Evolutionary conservation across 768 basidiomycete genomes (phyloP).

Genomic region (Boletus sensibilis): DNA sequence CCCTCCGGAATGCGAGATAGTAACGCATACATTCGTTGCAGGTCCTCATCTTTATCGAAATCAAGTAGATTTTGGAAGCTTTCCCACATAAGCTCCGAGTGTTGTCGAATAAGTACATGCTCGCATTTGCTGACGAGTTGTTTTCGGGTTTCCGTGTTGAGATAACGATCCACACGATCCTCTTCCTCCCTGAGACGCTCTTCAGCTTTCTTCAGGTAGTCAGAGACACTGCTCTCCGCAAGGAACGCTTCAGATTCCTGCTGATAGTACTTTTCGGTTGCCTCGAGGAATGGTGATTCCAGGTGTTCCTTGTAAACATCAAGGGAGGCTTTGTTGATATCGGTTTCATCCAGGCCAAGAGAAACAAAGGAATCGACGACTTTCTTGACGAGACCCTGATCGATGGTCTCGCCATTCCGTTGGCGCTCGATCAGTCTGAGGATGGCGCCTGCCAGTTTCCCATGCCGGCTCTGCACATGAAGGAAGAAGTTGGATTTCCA

Average conservation of each 20-base stretch:
- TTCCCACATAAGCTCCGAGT: constrained; percentile 84
- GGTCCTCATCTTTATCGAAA: constrained; percentile 91
- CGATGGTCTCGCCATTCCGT: constrained; percentile 91
- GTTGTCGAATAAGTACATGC: constrained; percentile 85
- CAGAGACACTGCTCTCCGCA: constrained; percentile 83
- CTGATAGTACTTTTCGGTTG: constrained; percentile 90
- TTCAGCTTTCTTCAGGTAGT: constrained; percentile 94
- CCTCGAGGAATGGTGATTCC: constrained; percentile 82
- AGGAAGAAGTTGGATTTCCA: constrained; percentile 93
- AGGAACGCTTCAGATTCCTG: constrained; percentile 91
- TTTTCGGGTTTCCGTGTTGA: constrained; percentile 87
- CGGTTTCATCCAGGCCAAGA: constrained; percentile 88
- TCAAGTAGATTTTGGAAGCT: constrained; percentile 89
- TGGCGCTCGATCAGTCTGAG: constrained; percentile 90
- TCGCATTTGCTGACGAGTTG: constrained; percentile 82
- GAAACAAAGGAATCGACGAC: constrained; percentile 95
- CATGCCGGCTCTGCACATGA: constrained; percentile 77
- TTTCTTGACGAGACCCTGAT: constrained; percentile 89
- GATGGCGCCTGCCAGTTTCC: constrained; percentile 84
- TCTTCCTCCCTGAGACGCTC: constrained; percentile 92
- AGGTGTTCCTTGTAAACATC: constrained; percentile 93
- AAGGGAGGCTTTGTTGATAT: constrained; percentile 89
- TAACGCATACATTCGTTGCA: constrained; percentile 94
- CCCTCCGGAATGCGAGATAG: constrained; percentile 88
- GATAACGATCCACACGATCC: constrained; percentile 90